Evolutionary conservation across 1,139 yeast species (phyloP), one percentile per base, ranked within the genome.

Genomic region (Geotrichum histeridarum): DNA sequence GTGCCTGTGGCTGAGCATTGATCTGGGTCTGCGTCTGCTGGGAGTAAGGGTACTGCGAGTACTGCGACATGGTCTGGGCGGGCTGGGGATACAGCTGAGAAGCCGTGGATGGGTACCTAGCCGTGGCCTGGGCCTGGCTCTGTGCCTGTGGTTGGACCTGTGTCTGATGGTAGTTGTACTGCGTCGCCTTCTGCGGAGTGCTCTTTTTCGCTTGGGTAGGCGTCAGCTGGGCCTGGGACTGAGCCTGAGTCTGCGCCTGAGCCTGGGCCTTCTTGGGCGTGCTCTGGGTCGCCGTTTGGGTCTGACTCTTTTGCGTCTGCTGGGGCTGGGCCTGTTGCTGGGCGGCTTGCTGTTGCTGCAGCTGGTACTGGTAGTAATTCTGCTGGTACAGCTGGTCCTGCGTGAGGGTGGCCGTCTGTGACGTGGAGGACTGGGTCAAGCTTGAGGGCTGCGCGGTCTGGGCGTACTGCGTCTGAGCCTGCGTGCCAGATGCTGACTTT

Each of bases 11-110:
- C 41, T 45, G 48, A 7, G 27, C 8, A 7, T n/a, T n/a, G 39
- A n/a, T 14, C 44, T 46, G 44, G 42, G 41, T 47, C 12, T 38
- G 47, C 30, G 15, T 30, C 15, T 38, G 50, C 32, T 43, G 43
- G 8, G 42, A 35, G 47, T 51, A 50, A 6, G 18, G 22, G 6
- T 27, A 31, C 17, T 35, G 48, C 4, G 42, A 43, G 14, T 47
- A 47, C 44, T 35, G 41, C 11, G 53, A 47, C 15, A 31, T 37
- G 31, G 53, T 27, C 39, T 45, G 42, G 2, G 50, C 38, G 15
- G 50, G 39, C n/a, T 5, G 48, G 18, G 15, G 48, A 8, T 9
- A 43, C 47, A 36, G n/a, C 30, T 41, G 54, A 46, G 48, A 46
- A 33, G 33, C 35, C 2, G 46, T 42, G n/a, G 36, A 7, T 2